Evolutionary conservation across 345 rosid genomes (phyloP), one percentile per base, ranked within the genome.

Genomic region (Acer saccharum): DNA sequence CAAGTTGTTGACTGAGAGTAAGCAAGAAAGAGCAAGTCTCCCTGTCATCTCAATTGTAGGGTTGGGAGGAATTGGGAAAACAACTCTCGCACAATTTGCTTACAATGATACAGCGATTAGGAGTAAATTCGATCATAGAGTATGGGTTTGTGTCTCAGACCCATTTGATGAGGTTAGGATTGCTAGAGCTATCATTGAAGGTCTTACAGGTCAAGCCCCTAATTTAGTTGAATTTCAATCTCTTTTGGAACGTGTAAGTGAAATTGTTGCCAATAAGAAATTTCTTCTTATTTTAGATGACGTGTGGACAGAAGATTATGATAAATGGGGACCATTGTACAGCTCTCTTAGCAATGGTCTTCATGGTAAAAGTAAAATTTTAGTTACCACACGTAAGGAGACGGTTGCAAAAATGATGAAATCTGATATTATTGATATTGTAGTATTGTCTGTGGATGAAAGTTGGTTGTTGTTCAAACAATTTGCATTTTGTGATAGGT

Each of bases 271-370:
- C 7, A 74, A 71, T 14, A 75, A 32, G 25, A 70, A 60, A 14
- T 78, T 65, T 55, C 12, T 79, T 23, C 77, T 82, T n/a, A 77
- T 82, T 1, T 39, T 82, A 21, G 80, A 81, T 55, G 84, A 81
- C 16, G 81, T 77, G 32, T 81, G 80, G 84, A 52, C 73, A 17
- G 72, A 72, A 46, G 32, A 67, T 9, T 52, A 54, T 43, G 14
- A 4, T 11, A 17, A 73, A 1, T 81, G 84, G 84, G 66, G 20
- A 1, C 46, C 44, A 6, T 68, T 81, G 25, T 32, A 68, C 2
- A 9, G 17, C 23, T 62, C 55, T 41, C 25, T 74, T 5, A 69
- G 44, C 10, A 3, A n/a, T 18, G 78, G 46, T 17, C 4, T 35
- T 8, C 23, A 60, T 52, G 7, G 57, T 5, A 75, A 69, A 6